Conservation (phyloP, 257 asterid genomes). For the Primulina huaijiensis region DNA sequence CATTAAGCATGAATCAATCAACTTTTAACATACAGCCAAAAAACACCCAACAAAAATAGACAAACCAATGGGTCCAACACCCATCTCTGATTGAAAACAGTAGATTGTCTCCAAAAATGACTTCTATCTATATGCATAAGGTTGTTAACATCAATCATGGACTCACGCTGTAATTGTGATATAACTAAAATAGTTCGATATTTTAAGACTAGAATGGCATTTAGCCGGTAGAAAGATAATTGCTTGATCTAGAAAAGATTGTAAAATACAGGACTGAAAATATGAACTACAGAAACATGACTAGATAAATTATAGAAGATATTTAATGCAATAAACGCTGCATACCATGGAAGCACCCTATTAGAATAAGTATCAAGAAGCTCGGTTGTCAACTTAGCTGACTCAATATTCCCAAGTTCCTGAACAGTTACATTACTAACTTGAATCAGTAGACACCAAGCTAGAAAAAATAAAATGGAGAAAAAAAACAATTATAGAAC, state of each 20-base stretch:
- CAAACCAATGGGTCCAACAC: neutral
- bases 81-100: neutral
- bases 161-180: too few species aligned
- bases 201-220: too few species aligned
- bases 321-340: neutral
- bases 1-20: neutral
- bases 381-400: constrained; percentile 42
- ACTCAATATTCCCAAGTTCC: constrained; percentile 50
- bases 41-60: neutral
- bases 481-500: neutral
- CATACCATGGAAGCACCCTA: constrained; percentile 85
- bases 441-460: constrained; percentile 25
- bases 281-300: neutral
- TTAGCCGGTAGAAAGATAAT: neutral
- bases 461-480: constrained; percentile 18
- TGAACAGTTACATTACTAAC: constrained; percentile 31
- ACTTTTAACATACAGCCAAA: neutral
- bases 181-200: too few species aligned
- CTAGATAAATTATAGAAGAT: constrained; percentile 3
- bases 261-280: constrained; percentile 9
- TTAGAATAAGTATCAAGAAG: constrained; percentile 73
- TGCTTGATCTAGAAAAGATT: neutral
- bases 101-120: neutral
- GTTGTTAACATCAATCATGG: neutral
- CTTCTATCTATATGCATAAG: neutral